Evolutionary conservation across 345 rosid species (phyloP).

Genomic region (Turritis glabra): DNA sequence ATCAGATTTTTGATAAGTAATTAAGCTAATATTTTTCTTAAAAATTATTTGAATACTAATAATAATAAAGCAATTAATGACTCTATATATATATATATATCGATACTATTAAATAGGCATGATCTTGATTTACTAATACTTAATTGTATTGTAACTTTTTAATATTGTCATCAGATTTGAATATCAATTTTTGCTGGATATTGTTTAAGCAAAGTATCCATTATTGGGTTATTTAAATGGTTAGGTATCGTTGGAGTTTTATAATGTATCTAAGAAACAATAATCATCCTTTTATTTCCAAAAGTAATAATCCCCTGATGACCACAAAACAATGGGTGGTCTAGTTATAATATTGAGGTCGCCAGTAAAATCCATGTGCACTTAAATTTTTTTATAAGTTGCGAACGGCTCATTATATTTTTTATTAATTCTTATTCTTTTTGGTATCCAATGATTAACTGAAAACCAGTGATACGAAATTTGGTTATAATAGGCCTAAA

Average conservation of each 20-base stretch:
- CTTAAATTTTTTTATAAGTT: not conserved
- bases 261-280: not conserved
- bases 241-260: not conserved
- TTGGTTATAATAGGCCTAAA: not conserved
- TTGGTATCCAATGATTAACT: conserved; percentile 15
- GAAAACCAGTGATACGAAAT: not conserved
- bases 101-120: not conserved
- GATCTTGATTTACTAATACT: not conserved
- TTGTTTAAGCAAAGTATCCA: not conserved
- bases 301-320: not conserved
- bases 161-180: not conserved
- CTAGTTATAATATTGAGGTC: not conserved
- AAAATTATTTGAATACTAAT: too few species aligned
- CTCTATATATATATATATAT: too few species aligned
- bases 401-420: conserved; percentile 4
- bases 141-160: not conserved
- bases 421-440: not conserved
- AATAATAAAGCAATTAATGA: not conserved
- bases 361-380: conserved; percentile 23
- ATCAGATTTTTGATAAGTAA: not conserved
- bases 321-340: conserved; percentile 8
- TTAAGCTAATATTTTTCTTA: not conserved
- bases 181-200: not conserved
- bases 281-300: not conserved
- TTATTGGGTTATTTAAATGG: not conserved